Evolutionary conservation across 208 protist species (phyloP).

Genomic region (Trypanosoma cruzi): DNA sequence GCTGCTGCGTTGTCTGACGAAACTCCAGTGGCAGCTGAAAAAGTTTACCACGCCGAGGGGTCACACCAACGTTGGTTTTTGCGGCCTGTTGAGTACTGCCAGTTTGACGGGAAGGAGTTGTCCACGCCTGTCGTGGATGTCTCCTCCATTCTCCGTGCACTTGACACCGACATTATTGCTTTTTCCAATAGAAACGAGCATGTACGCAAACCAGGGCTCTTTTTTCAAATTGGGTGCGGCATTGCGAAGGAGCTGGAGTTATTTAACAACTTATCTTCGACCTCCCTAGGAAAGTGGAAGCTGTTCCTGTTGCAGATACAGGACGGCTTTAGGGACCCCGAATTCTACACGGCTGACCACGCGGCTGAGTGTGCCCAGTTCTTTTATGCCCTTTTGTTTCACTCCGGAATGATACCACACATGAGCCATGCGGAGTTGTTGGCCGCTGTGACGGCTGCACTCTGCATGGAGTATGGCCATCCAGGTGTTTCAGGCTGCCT

Average conservation of each 20-base stretch:
- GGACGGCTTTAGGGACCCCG: background rate
- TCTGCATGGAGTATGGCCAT: slow-evolving; percentile 13
- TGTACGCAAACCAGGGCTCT: background rate
- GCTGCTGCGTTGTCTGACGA: background rate
- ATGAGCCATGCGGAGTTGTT: slow-evolving; percentile 16
- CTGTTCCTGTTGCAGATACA: slow-evolving; percentile 14
- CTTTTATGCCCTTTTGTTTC: slow-evolving; percentile 23
- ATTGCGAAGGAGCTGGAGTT: slow-evolving; percentile 12
- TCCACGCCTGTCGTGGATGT: background rate
- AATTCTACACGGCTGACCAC: slow-evolving; percentile 6
- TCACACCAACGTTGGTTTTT: slow-evolving; percentile 4
- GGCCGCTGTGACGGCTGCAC: slow-evolving; percentile 5
- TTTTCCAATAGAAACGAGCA: background rate
- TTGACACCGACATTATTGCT: slow-evolving; percentile 12
- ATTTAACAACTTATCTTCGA: slow-evolving; percentile 1
- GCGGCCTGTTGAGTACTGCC: background rate
- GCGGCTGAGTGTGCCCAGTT: slow-evolving; percentile 23
- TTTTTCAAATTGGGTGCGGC: slow-evolving; percentile 26
- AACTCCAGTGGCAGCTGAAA: background rate
- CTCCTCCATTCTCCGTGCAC: background rate
- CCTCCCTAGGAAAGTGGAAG: background rate
- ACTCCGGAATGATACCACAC: slow-evolving; percentile 13
- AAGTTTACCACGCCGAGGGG: background rate
- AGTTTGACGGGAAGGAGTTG: background rate
- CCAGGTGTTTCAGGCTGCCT: slow-evolving; percentile 2